Conservation (phyloP, 768 basidiomycete species). For the Amanita subjunquillea region DNA sequence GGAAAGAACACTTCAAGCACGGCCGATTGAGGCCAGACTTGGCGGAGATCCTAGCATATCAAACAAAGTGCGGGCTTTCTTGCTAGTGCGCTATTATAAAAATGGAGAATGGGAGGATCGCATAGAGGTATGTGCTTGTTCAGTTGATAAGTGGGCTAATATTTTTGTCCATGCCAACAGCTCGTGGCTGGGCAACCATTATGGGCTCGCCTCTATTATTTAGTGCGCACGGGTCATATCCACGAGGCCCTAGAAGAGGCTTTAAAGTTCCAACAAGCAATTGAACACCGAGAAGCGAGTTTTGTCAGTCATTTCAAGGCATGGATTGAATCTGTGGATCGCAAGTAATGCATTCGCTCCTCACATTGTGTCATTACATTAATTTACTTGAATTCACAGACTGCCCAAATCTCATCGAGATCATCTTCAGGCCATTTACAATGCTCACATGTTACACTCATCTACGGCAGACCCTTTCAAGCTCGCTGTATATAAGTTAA, state of each 20-base stretch:
- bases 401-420: constrained; percentile 68
- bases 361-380: not conserved
- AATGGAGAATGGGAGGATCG: constrained; percentile 81
- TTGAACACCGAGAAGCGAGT: constrained; percentile 69
- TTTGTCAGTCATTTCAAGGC: constrained; percentile 77
- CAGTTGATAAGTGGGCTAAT: not conserved
- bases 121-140: constrained; percentile 58
- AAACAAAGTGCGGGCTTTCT: constrained; percentile 85
- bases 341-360: constrained; percentile 38
- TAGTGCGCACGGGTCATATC: constrained; percentile 77
- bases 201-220: constrained; percentile 92
- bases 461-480: constrained; percentile 91
- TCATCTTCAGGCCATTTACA: constrained; percentile 71
- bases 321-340: constrained; percentile 75
- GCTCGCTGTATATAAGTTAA: constrained; percentile 88
- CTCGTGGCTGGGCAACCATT: constrained; percentile 79
- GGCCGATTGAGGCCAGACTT: constrained; percentile 75
- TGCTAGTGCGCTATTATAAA: constrained; percentile 70
- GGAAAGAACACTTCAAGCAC: constrained; percentile 70
- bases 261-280: constrained; percentile 53
- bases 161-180: constrained; percentile 24
- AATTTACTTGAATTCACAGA: constrained; percentile 21
- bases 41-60: constrained; percentile 87
- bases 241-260: constrained; percentile 78
- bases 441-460: constrained; percentile 84